Base-by-base conservation (phyloP, 2,329 filamentous ascomycete species). In the Ophiostoma ulmi region DNA sequence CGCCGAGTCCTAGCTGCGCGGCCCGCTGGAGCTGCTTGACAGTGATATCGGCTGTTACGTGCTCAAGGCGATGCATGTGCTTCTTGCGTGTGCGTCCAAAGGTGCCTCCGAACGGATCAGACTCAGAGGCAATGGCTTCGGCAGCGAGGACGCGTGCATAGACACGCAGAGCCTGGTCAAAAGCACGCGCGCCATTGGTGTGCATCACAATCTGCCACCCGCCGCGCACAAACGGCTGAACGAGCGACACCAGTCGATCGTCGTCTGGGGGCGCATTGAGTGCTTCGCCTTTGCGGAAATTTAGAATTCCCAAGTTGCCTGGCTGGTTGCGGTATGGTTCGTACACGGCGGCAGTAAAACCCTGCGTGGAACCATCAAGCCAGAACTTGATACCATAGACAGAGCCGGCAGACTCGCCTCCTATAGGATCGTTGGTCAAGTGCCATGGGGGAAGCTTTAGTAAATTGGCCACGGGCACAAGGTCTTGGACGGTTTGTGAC, bases 131-230 rank as follows among this genome's bases (percentile, higher is more conserved):
- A 20, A 38, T 35, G 7, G 72, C 70, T 64, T 70, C 70, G 20
- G 68, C 68, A 1, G 72, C 70, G 68, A 70, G 55, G 10, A 72
- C 72, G 8, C 72, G 72, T 20, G 69, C 70, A 41, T 65, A 69
- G 14, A 73, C 72, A 2, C 72, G 67, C 67, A 72, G 67, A 0
- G 72, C 70, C 69, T 73, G 72, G 70, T 72, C 72, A 13, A 73
- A 35, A 3, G 70, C 72, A 6, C 72, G 66, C 41, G 61, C 55
- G 31, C 72, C 70, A 67, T 73, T 73, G n/a, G 72, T 69, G 70
- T 73, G 72, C 72, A 73, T 72, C 14, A 72, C 67, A 61, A 73
- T 73, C 64, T 73, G 72, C 72, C 72, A 73, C 1, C 72, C 72
- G 55, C 67, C 66, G 26, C 48, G 58, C 31, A 72, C 70, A 69